Evolutionary conservation across 306 rosid genomes (phyloP), one percentile per base, ranked within the genome.

Genomic region (Argentina anserina): DNA sequence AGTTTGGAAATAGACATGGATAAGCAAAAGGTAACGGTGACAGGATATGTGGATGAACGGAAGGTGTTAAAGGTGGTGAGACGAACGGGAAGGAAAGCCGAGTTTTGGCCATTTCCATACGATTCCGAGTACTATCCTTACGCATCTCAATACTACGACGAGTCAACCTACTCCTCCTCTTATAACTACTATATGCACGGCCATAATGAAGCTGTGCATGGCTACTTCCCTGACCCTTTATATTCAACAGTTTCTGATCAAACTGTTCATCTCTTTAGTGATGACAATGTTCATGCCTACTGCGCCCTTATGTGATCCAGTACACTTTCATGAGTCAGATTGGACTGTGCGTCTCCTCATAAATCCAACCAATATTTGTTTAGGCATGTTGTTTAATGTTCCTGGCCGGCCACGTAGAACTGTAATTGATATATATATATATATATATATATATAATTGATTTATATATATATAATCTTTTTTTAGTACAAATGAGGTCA

Each of bases 71-170:
- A 65, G 76, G 62, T 73, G 31, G 96, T 87, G 50, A 84, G 93
- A 89, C 83, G 92, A 85, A 86, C 97, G 0, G 96, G 96, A 70
- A 86, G 96, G 75, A 89, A 49, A 34, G 96, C 96, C 4, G 97
- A 87, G 75, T 84, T 81, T 49, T 89, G 92, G 96, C 96, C 96
- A 26, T 92, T 89, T 74, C 93, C 96, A 45, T 89, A 88, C 42
- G 93, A 92, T 58, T 71, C 70, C 31, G 90, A 92, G 72, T 86
- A 90, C 33, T 86, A 88, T 23, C 90, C 96, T 0, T 87, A 86
- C 29, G 96, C 96, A 12, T 79, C 87, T 0, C 67, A 69, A 9
- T 92, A 92, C 65, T 70, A 83, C 18, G 88, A 92, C 55, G 96
- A 87, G 41, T 87, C 93, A 0, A 89, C 88, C 3, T 87, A 52